Evolutionary conservation across 306 rosid species (phyloP).

Genomic region (Sphenostylis stenocarpa): DNA sequence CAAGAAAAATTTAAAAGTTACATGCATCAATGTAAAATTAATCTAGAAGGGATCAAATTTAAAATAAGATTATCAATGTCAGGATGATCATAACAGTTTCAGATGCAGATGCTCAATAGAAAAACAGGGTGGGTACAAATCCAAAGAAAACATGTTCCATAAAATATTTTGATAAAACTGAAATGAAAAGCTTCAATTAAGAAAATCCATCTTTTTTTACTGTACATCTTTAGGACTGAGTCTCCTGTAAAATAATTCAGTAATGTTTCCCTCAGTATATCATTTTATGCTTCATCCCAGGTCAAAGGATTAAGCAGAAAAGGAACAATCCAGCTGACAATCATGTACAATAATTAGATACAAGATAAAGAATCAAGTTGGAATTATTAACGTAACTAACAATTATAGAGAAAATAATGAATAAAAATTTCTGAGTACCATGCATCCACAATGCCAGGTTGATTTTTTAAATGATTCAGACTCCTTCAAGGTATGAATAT

Average conservation of each 20-base stretch:
- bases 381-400: neutral
- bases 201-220: slow-evolving; percentile 16
- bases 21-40: neutral
- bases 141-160: slow-evolving; percentile 5
- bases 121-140: neutral
- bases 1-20: neutral
- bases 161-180: slow-evolving; percentile 15
- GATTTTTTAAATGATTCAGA: neutral
- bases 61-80: neutral
- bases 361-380: neutral
- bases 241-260: neutral
- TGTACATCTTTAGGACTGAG: neutral
- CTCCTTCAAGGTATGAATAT: neutral
- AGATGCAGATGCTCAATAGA: slow-evolving; percentile 9
- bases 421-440: neutral
- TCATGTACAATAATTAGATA: neutral
- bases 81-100: neutral
- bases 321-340: neutral
- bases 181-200: neutral
- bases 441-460: neutral
- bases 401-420: neutral
- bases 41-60: neutral
- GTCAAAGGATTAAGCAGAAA: neutral
- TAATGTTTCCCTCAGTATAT: neutral
- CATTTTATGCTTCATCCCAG: neutral